Evolutionary conservation across 1,284 basidiomycete genomes (phyloP).

Genomic region (Lentinus polychrous): DNA sequence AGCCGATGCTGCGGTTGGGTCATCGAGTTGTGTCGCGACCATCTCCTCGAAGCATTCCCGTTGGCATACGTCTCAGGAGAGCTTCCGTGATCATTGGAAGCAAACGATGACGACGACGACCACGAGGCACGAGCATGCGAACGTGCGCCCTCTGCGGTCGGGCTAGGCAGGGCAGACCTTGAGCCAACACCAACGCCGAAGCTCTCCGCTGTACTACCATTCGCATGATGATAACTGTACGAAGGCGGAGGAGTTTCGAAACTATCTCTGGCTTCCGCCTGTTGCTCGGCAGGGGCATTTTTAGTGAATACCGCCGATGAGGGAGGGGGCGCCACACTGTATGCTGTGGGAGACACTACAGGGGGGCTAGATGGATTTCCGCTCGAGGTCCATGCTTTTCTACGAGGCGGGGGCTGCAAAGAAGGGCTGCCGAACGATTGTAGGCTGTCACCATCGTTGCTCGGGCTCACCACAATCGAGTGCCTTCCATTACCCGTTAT

Average conservation of each 20-base stretch:
- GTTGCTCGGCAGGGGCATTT: not conserved
- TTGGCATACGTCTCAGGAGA: constrained; percentile 10
- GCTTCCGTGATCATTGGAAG: constrained; percentile 32
- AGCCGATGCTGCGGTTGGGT: constrained; percentile 42
- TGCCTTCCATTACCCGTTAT: constrained; percentile 8
- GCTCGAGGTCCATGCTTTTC: constrained; percentile 41
- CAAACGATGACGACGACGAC: constrained; percentile 47
- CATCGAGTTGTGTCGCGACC: constrained; percentile 39
- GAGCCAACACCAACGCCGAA: constrained; percentile 27
- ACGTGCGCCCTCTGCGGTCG: constrained; percentile 7
- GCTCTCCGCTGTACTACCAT: constrained; percentile 30
- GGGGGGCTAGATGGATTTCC: constrained; percentile 8
- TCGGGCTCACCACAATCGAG: not conserved
- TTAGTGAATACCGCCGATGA: not conserved
- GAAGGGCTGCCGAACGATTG: constrained; percentile 30
- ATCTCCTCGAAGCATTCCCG: constrained; percentile 35
- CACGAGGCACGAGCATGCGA: constrained; percentile 34
- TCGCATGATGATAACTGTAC: constrained; percentile 26
- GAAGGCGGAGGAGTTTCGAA: constrained; percentile 13
- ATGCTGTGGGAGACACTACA: constrained; percentile 10
- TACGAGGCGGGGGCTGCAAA: constrained; percentile 56
- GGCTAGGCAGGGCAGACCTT: constrained; percentile 4
- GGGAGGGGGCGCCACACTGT: not conserved
- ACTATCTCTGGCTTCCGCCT: not conserved
- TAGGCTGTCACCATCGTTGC: constrained; percentile 6